Base-by-base conservation (phyloP, 2,329 filamentous ascomycete genomes). In the Sordariomycetes sp. region DNA sequence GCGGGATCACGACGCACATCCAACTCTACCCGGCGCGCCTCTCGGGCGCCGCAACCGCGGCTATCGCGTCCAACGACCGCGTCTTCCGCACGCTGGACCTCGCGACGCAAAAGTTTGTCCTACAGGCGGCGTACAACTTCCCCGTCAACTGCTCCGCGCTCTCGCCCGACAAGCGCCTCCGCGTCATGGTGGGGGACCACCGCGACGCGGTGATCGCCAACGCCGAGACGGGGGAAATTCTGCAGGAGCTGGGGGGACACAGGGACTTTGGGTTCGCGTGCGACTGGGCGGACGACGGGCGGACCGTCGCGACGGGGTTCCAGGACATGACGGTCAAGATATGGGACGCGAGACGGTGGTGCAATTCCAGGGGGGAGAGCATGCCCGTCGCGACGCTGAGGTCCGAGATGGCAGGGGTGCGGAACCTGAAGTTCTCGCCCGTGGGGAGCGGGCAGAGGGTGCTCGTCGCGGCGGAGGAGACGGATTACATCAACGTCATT, bases 201-300 rank as follows among this genome's bases (percentile, higher is more conserved):
- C 71, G 75, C 58, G 20, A 76, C 86, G 45, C 85, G 0, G 71
- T 85, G 54, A 86, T 92, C 64, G 79, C 81, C 15, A 80, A 88
- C 60, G 82, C 87, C 12, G 86, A 89, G 57, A 82, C 78, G 13
- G 83, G 86, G 15, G 71, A 77, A 59, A 74, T 73, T 57, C 75
- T 79, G 61, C 76, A 85, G 62, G 70, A 72, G 28, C 76, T 91
- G 1, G 68, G 72, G 3, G 84, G 85, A 2, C 86, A 90, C 64
- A 74, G 74, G 15, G 87, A 90, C 64, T 87, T 78, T 62, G 86
- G 83, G 1, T 92, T 91, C 64, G 82, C 87, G 1, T 90, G 86
- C 64, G 87, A 86, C 62, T 92, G 88, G 88, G 85, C 87, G 20
- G 82, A 86, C 56, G 85, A 91, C 65, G 87, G 87, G 35, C 83